Base-by-base conservation (phyloP, 495 filamentous ascomycete genomes). In the Lasiosphaeriaceae sp. region DNA sequence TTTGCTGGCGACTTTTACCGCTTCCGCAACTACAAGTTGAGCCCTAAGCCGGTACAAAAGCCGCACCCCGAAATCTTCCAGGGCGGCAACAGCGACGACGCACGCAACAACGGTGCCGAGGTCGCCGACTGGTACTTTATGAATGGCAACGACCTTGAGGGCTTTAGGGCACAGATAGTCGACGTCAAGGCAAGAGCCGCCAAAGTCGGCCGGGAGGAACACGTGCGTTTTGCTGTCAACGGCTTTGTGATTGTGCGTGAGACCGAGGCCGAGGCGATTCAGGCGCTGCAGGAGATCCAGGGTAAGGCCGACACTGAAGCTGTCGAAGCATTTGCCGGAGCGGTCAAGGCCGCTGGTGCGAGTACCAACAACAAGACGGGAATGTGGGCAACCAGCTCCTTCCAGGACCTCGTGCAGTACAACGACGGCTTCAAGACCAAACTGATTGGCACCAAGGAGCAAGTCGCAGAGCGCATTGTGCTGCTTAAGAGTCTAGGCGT, bases 401-500 rank as follows among this genome's bases (percentile, higher is more conserved):
- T 78, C 50, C 71, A 80, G 35, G 76, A 80, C 54, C 64, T 78
- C 16, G 72, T 78, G 19, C 75, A 78, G 60, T 80, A 78, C 56
- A 80, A 78, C 55, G 75, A 78, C 55, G 75, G 77, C 23, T 80
- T 80, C 72, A 78, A 76, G 63, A 78, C 75, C 16, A 77, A 76
- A 60, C 60, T 79, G n/a, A 75, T 78, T 35, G 75, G 76, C 4
- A 80, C 75, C 29, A 71, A 71, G 58, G 68, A 75, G 58, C 77
- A 79, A 55, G 74, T 79, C 50, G 75, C 71, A 14, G 76, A 79
- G 56, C 62, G 77, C 2, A 77, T 78, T 17, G 55, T 76, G 45
- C 55, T 80, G 53, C 62, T 80, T 55, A 78, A 79, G 67, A 72
- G 67, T 46, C 58, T 78, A 21, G 76, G 77, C 2, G 71, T 77